Conservation (phyloP, 805 yeast genomes). For the Cyberlindnera maritima region DNA sequence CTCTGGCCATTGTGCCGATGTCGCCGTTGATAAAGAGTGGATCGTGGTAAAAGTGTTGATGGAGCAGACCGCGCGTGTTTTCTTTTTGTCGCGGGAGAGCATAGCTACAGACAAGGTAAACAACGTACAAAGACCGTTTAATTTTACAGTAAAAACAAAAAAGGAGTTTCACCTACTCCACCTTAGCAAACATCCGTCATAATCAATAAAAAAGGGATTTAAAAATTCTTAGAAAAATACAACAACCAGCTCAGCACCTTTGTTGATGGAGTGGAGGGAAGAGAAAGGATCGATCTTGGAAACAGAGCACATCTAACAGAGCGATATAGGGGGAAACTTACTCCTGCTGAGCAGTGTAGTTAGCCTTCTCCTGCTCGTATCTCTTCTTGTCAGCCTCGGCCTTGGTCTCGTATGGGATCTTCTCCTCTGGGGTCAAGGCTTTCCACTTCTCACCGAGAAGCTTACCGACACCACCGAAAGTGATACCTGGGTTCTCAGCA, state of each 20-base stretch:
- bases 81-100: too few species aligned
- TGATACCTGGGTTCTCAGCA: conserved; percentile 93
- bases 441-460: conserved; percentile 96
- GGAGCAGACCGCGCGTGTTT: too few species aligned
- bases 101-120: background rate
- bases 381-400: conserved; percentile 97
- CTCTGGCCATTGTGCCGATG: too few species aligned
- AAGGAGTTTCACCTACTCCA: background rate
- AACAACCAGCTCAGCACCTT: background rate
- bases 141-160: background rate
- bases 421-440: conserved; percentile 78
- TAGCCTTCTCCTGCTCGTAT: conserved; percentile 94
- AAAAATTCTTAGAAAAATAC: conserved; percentile 9
- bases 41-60: too few species aligned
- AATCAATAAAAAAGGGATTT: background rate
- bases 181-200: background rate
- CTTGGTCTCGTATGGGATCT: conserved; percentile 86
- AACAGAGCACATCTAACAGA: too few species aligned
- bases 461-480: conserved; percentile 95
- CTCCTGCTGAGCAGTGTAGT: conserved; percentile 40
- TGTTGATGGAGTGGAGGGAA: conserved; percentile 2
- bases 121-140: background rate
- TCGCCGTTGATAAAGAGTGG: too few species aligned
- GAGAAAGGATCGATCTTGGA: background rate
- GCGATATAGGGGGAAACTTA: conserved; percentile 1